Evolutionary conservation across 75 land plant genomes (phyloP).

Genomic region (Isoetes taiwanensis): DNA sequence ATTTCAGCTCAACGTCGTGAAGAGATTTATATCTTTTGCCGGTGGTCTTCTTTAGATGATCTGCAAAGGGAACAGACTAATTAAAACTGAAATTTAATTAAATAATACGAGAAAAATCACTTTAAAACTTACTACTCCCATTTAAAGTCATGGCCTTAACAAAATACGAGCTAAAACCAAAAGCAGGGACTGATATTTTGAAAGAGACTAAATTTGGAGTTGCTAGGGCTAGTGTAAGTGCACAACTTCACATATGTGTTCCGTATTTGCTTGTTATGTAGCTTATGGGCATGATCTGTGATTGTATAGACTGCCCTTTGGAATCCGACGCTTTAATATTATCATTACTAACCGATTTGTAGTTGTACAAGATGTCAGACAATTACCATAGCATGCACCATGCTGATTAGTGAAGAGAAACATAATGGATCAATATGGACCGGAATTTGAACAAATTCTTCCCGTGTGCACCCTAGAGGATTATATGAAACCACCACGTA

Average conservation of each 20-base stretch:
- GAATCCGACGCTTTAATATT: not conserved
- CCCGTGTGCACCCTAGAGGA: slow-evolving; percentile 51
- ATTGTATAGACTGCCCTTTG: not conserved
- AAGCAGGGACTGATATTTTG: slow-evolving; percentile 48
- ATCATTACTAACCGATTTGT: slow-evolving; percentile 3
- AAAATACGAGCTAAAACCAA: slow-evolving; percentile 58
- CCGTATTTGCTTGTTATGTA: slow-evolving; percentile 12
- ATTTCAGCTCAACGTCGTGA: no score
- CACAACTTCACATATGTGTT: slow-evolving; percentile 38
- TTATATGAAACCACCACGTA: slow-evolving; percentile 66
- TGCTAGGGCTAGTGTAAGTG: slow-evolving; percentile 19
- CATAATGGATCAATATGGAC: slow-evolving; percentile 12
- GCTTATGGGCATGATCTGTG: slow-evolving; percentile 39
- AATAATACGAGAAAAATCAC: no score
- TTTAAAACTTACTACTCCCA: no score
- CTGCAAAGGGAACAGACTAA: not conserved
- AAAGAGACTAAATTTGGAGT: slow-evolving; percentile 51
- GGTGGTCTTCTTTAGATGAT: not conserved
- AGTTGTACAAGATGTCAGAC: no score
- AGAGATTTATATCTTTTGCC: slow-evolving; percentile 36
- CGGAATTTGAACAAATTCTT: slow-evolving; percentile 39
- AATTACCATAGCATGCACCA: no score
- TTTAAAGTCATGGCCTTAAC: slow-evolving; percentile 21
- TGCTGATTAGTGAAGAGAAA: not conserved
- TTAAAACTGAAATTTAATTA: no score